phyloP scores from a whole-genome alignment of 306 rosid genomes.

The Casuarina glauca region DNA sequence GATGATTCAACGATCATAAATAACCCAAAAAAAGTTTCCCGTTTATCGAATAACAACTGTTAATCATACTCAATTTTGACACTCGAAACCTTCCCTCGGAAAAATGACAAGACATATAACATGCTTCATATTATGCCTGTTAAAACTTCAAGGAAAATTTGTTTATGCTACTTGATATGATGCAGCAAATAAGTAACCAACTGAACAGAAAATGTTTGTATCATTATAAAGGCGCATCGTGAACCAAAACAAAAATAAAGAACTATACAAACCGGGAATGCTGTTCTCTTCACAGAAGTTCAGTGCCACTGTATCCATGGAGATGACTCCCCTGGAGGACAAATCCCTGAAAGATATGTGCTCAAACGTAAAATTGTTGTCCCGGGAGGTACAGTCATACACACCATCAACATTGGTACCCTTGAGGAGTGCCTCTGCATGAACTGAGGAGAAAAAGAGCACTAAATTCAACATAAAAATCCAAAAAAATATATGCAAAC shows the following conservation, averaged over 20 bases:
- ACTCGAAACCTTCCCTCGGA: background rate
- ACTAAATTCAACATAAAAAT: conserved; percentile 19
- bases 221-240: background rate
- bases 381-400: conserved; percentile 55
- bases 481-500: background rate
- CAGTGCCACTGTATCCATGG: conserved; percentile 56
- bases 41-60: background rate
- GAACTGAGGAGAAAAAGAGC: conserved; percentile 36
- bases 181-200: background rate
- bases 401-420: conserved; percentile 59
- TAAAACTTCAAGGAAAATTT: background rate
- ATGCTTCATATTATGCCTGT: background rate
- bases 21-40: conserved; percentile 20
- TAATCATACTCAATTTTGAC: background rate
- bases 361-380: conserved; percentile 50
- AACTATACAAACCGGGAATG: conserved; percentile 60
- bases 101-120: background rate
- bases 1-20: background rate
- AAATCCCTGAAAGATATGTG: conserved; percentile 61
- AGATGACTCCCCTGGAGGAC: conserved; percentile 48
- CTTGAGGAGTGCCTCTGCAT: conserved; percentile 61
- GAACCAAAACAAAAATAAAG: background rate
- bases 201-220: conserved; percentile 1
- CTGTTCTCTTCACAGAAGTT: conserved; percentile 61
- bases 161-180: background rate